Conservation (phyloP, 2,329 filamentous ascomycete genomes). For the Macrophomina phaseolina region DNA sequence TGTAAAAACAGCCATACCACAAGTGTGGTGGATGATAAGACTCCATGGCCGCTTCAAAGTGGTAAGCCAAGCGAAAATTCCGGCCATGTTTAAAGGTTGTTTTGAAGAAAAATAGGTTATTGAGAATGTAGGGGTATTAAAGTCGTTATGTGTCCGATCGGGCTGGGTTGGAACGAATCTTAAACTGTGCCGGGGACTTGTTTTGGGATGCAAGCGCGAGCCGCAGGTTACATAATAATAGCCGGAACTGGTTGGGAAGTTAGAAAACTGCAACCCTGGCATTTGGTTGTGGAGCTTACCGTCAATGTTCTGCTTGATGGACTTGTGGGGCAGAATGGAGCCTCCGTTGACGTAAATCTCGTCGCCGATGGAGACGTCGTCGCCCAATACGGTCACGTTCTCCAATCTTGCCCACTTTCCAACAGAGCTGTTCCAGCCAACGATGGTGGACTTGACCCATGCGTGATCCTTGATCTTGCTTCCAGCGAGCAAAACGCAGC, state of each 20-base stretch:
- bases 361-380: conserved; percentile 96
- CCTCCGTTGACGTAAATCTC: conserved; percentile 99
- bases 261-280: background rate
- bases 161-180: background rate
- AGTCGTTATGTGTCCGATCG: conserved; percentile 23
- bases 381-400: conserved; percentile 96
- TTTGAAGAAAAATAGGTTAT: background rate
- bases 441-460: conserved; percentile 95
- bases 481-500: conserved; percentile 85
- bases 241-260: conserved; percentile 44
- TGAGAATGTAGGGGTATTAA: conserved; percentile 24
- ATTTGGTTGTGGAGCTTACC: conserved; percentile 36
- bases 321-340: conserved; percentile 95
- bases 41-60: conserved; percentile 9
- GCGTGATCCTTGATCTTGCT: conserved; percentile 98
- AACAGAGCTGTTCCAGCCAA: conserved; percentile 96
- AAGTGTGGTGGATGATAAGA: conserved; percentile 12
- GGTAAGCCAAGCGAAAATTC: background rate
- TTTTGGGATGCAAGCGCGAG: background rate
- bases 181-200: background rate
- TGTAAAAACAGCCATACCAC: background rate
- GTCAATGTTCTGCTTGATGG: conserved; percentile 97
- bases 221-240: conserved; percentile 52
- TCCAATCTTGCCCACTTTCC: conserved; percentile 95
- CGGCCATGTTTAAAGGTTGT: conserved; percentile 1